phyloP scores from a whole-genome alignment of 306 rosid genomes.

The Medicago truncatula region DNA sequence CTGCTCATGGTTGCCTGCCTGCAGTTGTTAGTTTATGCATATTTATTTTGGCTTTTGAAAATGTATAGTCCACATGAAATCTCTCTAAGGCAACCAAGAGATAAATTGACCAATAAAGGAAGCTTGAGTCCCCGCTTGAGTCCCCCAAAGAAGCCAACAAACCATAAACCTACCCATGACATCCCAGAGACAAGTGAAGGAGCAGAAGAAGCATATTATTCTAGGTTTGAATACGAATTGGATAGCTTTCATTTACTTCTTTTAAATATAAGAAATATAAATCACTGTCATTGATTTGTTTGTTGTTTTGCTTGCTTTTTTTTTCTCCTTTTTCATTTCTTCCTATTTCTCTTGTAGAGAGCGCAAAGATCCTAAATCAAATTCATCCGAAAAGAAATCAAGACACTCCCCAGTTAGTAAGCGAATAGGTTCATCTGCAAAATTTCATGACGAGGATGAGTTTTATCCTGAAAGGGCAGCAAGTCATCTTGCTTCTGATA shows the following conservation, averaged over 20 bases:
- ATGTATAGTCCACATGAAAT: constrained; percentile 55
- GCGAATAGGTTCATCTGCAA: constrained; percentile 54
- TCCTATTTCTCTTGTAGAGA: constrained; percentile 48
- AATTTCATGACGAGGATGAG: constrained; percentile 46
- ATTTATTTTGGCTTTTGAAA: constrained; percentile 37
- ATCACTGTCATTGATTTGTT: constrained; percentile 26
- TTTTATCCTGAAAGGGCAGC: constrained; percentile 57
- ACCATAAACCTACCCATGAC: constrained; percentile 51
- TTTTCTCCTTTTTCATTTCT: constrained; percentile 13
- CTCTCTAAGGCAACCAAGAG: constrained; percentile 52
- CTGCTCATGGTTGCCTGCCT: constrained; percentile 25
- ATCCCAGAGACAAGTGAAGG: constrained; percentile 56
- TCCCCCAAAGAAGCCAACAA: constrained; percentile 58
- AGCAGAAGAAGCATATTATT: constrained; percentile 52
- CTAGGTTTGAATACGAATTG: constrained; percentile 48
- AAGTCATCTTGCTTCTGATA: constrained; percentile 43
- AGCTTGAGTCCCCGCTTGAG: constrained; percentile 63
- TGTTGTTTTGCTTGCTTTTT: constrained; percentile 22
- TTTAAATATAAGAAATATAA: constrained; percentile 4
- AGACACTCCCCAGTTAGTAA: constrained; percentile 50
- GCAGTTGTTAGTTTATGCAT: constrained; percentile 16
- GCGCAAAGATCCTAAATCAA: constrained; percentile 49
- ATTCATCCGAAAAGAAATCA: constrained; percentile 53
- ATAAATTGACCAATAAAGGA: constrained; percentile 48
- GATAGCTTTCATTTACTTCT: constrained; percentile 24